phyloP scores from a whole-genome alignment of 495 filamentous ascomycete genomes.

The Talaromyces liani region DNA sequence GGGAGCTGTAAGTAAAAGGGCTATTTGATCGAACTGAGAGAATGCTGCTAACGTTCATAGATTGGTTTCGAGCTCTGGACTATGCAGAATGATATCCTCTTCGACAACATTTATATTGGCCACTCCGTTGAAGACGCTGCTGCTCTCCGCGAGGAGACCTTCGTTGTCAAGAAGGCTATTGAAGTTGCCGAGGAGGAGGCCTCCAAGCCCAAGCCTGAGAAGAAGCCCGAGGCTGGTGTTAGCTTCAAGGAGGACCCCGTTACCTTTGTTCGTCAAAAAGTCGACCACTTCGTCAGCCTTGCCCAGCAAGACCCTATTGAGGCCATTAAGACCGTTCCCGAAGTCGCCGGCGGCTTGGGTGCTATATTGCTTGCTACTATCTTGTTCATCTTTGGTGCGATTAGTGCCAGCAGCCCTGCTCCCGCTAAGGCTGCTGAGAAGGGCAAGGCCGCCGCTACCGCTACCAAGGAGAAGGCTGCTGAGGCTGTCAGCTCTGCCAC shows the following conservation, averaged over 20 bases:
- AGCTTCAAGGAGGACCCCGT: conserved; percentile 92
- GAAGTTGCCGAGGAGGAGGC: conserved; percentile 81
- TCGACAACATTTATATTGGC: conserved; percentile 99
- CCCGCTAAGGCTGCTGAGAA: conserved; percentile 53
- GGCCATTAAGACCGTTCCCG: conserved; percentile 86
- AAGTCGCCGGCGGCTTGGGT: conserved; percentile 73
- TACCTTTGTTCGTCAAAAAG: conserved; percentile 81
- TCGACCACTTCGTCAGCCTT: conserved; percentile 79
- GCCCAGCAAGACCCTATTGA: conserved; percentile 81
- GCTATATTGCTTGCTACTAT: conserved; percentile 62
- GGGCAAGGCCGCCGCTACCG: conserved; percentile 63
- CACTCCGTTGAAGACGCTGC: conserved; percentile 93
- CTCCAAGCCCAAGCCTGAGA: conserved; percentile 69
- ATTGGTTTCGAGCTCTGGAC: conserved; percentile 99
- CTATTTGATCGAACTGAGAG: not conserved
- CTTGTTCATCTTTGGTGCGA: conserved; percentile 54
- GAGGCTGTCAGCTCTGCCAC: conserved; percentile 59
- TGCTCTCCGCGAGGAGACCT: conserved; percentile 85
- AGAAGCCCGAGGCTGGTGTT: conserved; percentile 62
- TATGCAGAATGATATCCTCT: conserved; percentile 98
- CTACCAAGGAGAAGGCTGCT: conserved; percentile 72
- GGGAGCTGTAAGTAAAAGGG: conserved; percentile 67
- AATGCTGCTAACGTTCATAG: conserved; percentile 27
- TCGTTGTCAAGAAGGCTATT: conserved; percentile 80
- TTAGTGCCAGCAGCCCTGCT: conserved; percentile 46